phyloP scores from a whole-genome alignment of 108 stramenopile genomes.

The Nitzschia inconspicua region DNA sequence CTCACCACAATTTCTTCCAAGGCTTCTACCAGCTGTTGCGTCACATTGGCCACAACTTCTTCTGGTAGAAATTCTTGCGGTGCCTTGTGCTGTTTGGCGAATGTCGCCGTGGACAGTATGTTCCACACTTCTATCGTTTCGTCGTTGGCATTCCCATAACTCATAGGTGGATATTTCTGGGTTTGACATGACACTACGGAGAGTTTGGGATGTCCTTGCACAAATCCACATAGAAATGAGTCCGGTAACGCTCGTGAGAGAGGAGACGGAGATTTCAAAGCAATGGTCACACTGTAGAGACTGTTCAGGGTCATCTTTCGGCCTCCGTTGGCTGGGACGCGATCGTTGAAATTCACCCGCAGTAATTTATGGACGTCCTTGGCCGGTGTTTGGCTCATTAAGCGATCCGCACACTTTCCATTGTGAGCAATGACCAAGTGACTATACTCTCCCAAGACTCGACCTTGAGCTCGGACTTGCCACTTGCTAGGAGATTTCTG shows the following conservation, averaged over 20 bases:
- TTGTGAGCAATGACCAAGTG: constrained; percentile 80
- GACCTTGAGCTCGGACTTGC: constrained; percentile 50
- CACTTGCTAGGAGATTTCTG: constrained; percentile 34
- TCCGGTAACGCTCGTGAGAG: constrained; percentile 25
- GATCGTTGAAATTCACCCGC: constrained; percentile 66
- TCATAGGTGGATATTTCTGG: constrained; percentile 46
- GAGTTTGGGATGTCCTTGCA: constrained; percentile 61
- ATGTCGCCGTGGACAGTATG: constrained; percentile 66
- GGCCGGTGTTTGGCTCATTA: constrained; percentile 80
- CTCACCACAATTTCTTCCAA: constrained; percentile 44
- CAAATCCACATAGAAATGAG: constrained; percentile 46
- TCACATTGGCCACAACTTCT: constrained; percentile 54
- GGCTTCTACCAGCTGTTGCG: constrained; percentile 37
- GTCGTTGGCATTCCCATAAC: constrained; percentile 13
- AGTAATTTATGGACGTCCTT: constrained; percentile 60
- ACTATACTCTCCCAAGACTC: constrained; percentile 63
- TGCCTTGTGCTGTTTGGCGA: constrained; percentile 74
- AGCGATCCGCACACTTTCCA: constrained; percentile 89
- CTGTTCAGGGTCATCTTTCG: constrained; percentile 80
- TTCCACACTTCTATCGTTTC: constrained; percentile 69
- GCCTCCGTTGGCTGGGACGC: constrained; percentile 60
- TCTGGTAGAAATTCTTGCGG: constrained; percentile 81
- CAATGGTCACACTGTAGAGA: constrained; percentile 71
- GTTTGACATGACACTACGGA: constrained; percentile 62
- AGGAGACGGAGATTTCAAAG: constrained; percentile 21